Conservation (phyloP, 2,329 filamentous ascomycete genomes). For the Paecilomyces fulvus region DNA sequence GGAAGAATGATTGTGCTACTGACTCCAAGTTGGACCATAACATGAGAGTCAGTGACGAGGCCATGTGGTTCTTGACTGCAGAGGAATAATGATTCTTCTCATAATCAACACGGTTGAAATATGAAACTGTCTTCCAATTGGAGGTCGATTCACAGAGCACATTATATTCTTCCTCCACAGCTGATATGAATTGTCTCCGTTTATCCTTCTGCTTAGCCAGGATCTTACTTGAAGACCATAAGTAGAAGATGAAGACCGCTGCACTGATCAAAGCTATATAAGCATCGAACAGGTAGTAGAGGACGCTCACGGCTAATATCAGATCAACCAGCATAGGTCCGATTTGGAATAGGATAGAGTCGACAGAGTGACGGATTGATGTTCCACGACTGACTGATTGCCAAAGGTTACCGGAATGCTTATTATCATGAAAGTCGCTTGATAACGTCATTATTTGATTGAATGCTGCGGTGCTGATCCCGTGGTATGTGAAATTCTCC, state of each 20-base stretch:
- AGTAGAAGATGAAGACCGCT: conserved; percentile 41
- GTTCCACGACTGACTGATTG: conserved; percentile 57
- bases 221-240: conserved; percentile 41
- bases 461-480: conserved; percentile 54
- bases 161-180: conserved; percentile 42
- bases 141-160: conserved; percentile 51
- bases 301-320: conserved; percentile 50
- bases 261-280: conserved; percentile 48
- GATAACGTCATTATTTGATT: conserved; percentile 60
- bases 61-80: conserved; percentile 31
- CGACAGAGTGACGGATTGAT: conserved; percentile 51
- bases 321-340: conserved; percentile 56
- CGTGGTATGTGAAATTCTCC: conserved; percentile 49
- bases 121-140: conserved; percentile 52
- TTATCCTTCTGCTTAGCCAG: conserved; percentile 31
- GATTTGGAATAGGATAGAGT: conserved; percentile 52
- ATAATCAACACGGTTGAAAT: conserved; percentile 50
- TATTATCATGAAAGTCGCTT: conserved; percentile 61
- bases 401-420: conserved; percentile 56
- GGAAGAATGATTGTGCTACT: conserved; percentile 38
- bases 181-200: conserved; percentile 30
- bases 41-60: conserved; percentile 27
- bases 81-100: conserved; percentile 43
- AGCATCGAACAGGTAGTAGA: conserved; percentile 55
- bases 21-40: conserved; percentile 24